phyloP scores from a whole-genome alignment of 257 asterid genomes.

The Jacaranda copaia region DNA sequence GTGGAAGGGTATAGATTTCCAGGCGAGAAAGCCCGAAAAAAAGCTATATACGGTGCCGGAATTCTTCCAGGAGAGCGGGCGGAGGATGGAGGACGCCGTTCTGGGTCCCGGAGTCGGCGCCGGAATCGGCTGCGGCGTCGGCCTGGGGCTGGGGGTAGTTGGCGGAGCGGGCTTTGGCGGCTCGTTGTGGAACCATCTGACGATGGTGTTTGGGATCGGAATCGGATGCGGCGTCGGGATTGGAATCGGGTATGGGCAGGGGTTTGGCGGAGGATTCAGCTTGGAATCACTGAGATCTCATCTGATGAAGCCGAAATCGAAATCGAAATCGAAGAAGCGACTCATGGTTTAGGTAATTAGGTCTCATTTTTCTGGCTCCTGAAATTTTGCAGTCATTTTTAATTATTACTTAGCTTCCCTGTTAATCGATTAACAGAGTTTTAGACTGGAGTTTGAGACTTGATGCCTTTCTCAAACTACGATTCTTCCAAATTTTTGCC shows the following conservation, averaged over 20 bases:
- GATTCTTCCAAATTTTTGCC: no score
- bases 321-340: slow-evolving; percentile 52
- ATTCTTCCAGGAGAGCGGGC: slow-evolving; percentile 54
- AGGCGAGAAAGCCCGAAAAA: slow-evolving; percentile 37
- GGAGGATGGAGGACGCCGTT: slow-evolving; percentile 49
- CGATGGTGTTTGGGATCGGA: slow-evolving; percentile 68
- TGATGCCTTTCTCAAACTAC: not conserved
- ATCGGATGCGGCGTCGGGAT: slow-evolving; percentile 83
- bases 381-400: not conserved
- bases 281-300: slow-evolving; percentile 54
- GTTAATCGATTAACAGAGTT: not conserved
- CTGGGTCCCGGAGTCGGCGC: slow-evolving; percentile 84
- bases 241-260: slow-evolving; percentile 85
- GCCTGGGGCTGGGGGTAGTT: slow-evolving; percentile 70
- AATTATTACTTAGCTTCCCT: not conserved
- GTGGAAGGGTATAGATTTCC: slow-evolving; percentile 57
- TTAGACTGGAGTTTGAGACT: not conserved
- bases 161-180: slow-evolving; percentile 75
- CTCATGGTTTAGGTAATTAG: slow-evolving; percentile 44
- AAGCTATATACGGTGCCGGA: slow-evolving; percentile 55
- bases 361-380: slow-evolving; percentile 15
- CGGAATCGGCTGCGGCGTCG: slow-evolving; percentile 84
- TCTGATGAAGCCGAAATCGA: slow-evolving; percentile 39
- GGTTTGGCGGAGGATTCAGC: slow-evolving; percentile 67
- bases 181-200: slow-evolving; percentile 64